phyloP scores from a whole-genome alignment of 352 stramenopile genomes.

The Peronospora farinosa region DNA sequence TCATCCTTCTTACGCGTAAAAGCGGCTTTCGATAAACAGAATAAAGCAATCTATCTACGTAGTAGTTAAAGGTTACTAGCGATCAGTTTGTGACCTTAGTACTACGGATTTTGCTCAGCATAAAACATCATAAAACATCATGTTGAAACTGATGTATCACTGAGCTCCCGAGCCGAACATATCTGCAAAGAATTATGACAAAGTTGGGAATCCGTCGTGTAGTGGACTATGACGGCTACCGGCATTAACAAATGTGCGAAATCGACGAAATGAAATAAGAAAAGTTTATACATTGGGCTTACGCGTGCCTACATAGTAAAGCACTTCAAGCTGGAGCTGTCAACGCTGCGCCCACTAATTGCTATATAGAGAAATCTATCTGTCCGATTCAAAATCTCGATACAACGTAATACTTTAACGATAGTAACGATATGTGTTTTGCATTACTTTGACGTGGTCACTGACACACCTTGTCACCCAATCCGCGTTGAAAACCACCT shows the following conservation, averaged over 20 bases:
- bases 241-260: constrained; percentile 2
- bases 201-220: constrained; percentile 57
- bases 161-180: constrained; percentile 42
- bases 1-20: no score
- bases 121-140: constrained; percentile 69
- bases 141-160: constrained; percentile 61
- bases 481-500: constrained; percentile 61
- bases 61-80: constrained; percentile 41
- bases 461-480: constrained; percentile 41
- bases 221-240: constrained; percentile 69
- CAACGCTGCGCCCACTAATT: constrained; percentile 53
- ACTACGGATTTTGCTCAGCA: constrained; percentile 28
- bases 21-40: no score
- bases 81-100: constrained; percentile 37
- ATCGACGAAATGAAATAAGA: neutral
- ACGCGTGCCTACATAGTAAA: constrained; percentile 54
- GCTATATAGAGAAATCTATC: constrained; percentile 19
- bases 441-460: no score
- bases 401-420: constrained; percentile 35
- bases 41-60: no score
- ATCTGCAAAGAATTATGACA: constrained; percentile 45
- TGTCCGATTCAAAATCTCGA: neutral
- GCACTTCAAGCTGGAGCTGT: constrained; percentile 61
- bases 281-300: constrained; percentile 34
- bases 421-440: constrained; percentile 37